Evolutionary conservation across 176 grass and related monocot genomes (phyloP), one percentile per base, ranked within the genome.

Genomic region (Oropetium thomaeum): DNA sequence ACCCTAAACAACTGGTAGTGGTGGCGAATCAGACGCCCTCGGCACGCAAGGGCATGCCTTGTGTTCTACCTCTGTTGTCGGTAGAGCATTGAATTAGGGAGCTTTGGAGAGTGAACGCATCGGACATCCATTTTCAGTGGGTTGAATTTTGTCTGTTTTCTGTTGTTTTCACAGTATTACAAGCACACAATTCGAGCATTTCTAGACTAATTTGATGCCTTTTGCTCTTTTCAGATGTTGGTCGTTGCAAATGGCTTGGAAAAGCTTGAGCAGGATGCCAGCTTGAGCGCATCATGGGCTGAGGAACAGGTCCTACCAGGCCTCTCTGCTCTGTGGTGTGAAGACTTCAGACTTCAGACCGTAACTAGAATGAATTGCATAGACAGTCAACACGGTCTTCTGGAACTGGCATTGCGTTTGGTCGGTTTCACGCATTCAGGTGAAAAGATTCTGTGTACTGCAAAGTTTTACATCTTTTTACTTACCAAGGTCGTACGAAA

Each of bases 221-320:
- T 75, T 75, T 82, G 51, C 60, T 87, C 67, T 62, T 83, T 79
- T 68, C 74, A 44, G 80, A 61, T 45, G 74, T 40, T 63, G 86
- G 41, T 22, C 80, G 20, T 23, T 4, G 7, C 67, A n/a, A 48
- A 15, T 87, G 60, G 44, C 73, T 15, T 54, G n/a, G 52, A 33
- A 41, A 87, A 78, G 51, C 67, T 52, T 20, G 20, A 28, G 40
- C 49, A 73, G 38, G 58, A 31, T 58, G 58, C 78, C 71, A 32
- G 71, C 65, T 53, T 81, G 72, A 23, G 30, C 1, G 14, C n/a
- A n/a, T n/a, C n/a, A 67, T 51, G 55, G 19, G 58, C 11, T 62
- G 43, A 33, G 64, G 33, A 23, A 32, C 47, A 79, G 10, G 72
- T 31, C 30, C 65, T 45, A n/a, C n/a, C n/a, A 12, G 65, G 11